Evolutionary conservation across 345 rosid genomes (phyloP), one percentile per base, ranked within the genome.

Genomic region (Lenwebbia sp.): DNA sequence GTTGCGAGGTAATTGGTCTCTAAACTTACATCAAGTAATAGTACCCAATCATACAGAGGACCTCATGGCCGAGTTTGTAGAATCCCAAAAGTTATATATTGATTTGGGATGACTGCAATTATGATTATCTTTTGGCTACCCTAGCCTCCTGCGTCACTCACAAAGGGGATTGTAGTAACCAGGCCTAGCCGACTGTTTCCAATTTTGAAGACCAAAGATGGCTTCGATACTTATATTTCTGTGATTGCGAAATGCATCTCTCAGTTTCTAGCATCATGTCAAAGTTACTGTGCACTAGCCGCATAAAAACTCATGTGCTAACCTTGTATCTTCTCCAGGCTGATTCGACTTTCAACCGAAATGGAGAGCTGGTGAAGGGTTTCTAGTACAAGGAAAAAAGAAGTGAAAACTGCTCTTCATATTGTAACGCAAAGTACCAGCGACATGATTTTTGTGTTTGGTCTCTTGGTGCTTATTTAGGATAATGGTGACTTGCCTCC

Each of bases 1-100:
- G 91, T 82, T 83, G 86, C 1, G 88, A 86, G 85, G 89, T 87
- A 84, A 70, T 19, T 70, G 47, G 11, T 70, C 78, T 70, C 78
- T 70, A 37, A 33, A 70, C 78, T 37, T 70, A 30, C 6, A 70
- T 70, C 1, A 7, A 37, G 78, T 65, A 65, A 65, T 37, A 40
- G 25, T 70, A 47, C 47, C 78, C 40, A 70, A 70, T 70, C 47
- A 30, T 17, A 33, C 44, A 65, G 1, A 21, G 25, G 22, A 37
- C 40, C 15, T 28, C 21, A 30, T 62, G 75, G 78, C 47, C 40
- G 13, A 70, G 78, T 70, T 70, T 70, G 78, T 37, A 70, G 47
- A 37, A 0, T 9, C 6, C 41, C 78, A 19, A 10, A 62, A 70
- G 78, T 70, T 49, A 41, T 9, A 70, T 37, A 33, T 70, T 62